Base-by-base conservation (phyloP, 1,284 basidiomycete species). In the Sparassis latifolia region DNA sequence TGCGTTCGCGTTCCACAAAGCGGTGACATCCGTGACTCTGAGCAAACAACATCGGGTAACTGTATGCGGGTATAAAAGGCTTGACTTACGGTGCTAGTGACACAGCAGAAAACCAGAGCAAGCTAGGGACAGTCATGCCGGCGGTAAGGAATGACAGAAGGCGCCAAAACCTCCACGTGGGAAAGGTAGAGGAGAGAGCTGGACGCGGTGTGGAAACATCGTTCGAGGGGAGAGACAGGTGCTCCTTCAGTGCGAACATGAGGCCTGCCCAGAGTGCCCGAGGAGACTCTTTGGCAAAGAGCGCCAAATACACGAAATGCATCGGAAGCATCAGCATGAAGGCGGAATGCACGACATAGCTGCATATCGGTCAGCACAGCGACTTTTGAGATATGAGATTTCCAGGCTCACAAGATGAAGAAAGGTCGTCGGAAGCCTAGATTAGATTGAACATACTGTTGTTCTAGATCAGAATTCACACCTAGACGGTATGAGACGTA, bases 1-100 rank as follows among this genome's bases (percentile, higher is more conserved):
- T 3, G 88, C 87, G 61, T 90, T 90, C 6, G 86, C 82, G 65
- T 92, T 92, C 85, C 87, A 91, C 20, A 91, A 79, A 10, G 89
- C 88, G 33, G 88, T 90, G 33, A 91, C 80, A 65, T 90, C 87
- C 54, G 80, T 84, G 33, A 90, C 71, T 41, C 87, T 90, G 57
- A 5, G 49, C n/a, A 50, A 30, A 42, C 45, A 47, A 42, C 48
- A 49, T 40, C 54, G 33, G 54, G 52, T 58, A 44, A 54, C 48
- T 47, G 4, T 47, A 48, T 33, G 10, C 29, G 33, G 12, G 7
- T 7, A 7, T 37, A 12, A 37, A 6, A 12, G 35, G 6, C 35
- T 37, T 12, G 3, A 76, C 88, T 69, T 64, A 90, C 89, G 88
- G 79, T 42, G 89, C 74, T 31, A 89, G 65, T 7, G 83, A 73